phyloP scores from a whole-genome alignment of 768 basidiomycete species.

The Artomyces pyxidatus region DNA sequence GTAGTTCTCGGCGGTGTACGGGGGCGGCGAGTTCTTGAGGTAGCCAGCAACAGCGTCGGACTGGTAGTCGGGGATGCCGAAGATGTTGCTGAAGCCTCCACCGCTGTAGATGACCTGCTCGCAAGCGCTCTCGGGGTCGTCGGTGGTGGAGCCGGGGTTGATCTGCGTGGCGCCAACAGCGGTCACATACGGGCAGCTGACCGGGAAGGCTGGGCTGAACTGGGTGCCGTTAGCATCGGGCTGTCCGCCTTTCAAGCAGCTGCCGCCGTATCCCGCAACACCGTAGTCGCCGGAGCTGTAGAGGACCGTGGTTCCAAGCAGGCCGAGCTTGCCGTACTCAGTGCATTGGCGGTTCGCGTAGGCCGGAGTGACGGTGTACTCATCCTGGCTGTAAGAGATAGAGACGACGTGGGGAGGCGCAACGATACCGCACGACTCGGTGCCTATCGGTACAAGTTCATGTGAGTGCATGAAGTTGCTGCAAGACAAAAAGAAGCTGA shows the following conservation, averaged over 20 bases:
- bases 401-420: conserved; percentile 31
- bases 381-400: conserved; percentile 32
- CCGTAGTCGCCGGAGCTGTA: conserved; percentile 39
- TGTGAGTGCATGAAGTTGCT: background rate
- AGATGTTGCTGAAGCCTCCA: conserved; percentile 22
- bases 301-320: conserved; percentile 34
- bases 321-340: conserved; percentile 39
- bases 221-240: conserved; percentile 18
- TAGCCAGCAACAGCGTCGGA: conserved; percentile 1
- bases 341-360: conserved; percentile 34
- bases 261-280: conserved; percentile 28
- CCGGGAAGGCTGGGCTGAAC: conserved; percentile 38
- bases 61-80: conserved; percentile 10
- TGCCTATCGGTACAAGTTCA: too few species aligned
- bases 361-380: conserved; percentile 26
- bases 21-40: too few species aligned
- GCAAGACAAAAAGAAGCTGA: conserved; percentile 4
- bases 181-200: conserved; percentile 34
- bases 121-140: conserved; percentile 31
- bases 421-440: conserved; percentile 30
- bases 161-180: conserved; percentile 31
- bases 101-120: conserved; percentile 30
- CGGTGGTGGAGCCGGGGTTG: conserved; percentile 23
- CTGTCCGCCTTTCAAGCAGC: conserved; percentile 25
- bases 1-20: too few species aligned